Percentiles rank a stretch among this genome's conserved stretches.
Evolutionary conservation across 2,329 filamentous ascomycete species (phyloP).

Genomic region (Sporothrix globosa): DNA sequence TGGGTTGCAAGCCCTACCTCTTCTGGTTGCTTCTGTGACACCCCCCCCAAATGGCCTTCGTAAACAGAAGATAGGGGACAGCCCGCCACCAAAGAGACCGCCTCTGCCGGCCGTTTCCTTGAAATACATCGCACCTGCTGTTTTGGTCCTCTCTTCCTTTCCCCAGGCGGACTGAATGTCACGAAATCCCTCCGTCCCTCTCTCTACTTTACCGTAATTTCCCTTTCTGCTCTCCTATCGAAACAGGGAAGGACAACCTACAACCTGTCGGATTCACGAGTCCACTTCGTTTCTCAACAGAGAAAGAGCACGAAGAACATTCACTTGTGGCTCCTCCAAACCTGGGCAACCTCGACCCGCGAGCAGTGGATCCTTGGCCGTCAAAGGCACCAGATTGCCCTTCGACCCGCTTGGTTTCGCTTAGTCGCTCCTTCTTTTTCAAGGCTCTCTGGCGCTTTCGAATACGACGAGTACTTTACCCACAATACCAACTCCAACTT

Average conservation of each 20-base stretch:
- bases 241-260: constrained; percentile 13
- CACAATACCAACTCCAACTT: constrained; percentile 22
- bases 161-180: not conserved
- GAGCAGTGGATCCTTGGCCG: not conserved
- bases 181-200: not conserved
- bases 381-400: not conserved
- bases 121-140: constrained; percentile 9
- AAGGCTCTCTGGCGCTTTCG: not conserved
- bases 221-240: not conserved
- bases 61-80: constrained; percentile 19
- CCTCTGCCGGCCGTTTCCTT: not conserved
- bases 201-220: not conserved
- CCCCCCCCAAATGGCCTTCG: constrained; percentile 6
- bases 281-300: not conserved
- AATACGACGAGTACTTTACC: constrained; percentile 12
- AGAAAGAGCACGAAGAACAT: not conserved
- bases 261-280: not conserved
- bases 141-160: not conserved
- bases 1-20: not conserved
- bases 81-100: not conserved
- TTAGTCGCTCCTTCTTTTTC: constrained; percentile 18
- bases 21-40: constrained; percentile 22
- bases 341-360: not conserved
- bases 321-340: not conserved
- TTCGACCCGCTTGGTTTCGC: not conserved